Percentiles rank a stretch among this genome's conserved stretches.
Conservation (phyloP, 148 eudicot genomes). For the Chenopodium formosanum region DNA sequence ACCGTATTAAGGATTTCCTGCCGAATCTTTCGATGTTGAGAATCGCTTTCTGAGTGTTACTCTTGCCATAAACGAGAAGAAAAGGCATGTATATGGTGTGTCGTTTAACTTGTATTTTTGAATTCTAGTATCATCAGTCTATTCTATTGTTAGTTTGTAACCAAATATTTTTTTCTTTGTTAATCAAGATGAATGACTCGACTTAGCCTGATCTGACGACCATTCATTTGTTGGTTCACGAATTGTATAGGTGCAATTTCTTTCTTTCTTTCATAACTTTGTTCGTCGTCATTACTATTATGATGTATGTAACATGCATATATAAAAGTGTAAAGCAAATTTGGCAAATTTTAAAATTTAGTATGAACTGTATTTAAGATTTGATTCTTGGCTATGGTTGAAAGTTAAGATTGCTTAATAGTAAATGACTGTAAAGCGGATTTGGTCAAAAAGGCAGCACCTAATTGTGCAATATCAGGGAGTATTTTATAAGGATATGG, state of each 20-base stretch:
- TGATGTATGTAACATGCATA: not conserved
- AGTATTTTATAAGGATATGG: not conserved
- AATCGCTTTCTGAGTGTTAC: not conserved
- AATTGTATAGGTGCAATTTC: too few species aligned
- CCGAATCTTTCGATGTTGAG: not conserved
- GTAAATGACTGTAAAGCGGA: not conserved
- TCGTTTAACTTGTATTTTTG: not conserved
- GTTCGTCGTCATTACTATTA: not conserved
- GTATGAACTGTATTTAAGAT: not conserved
- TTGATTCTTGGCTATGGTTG: not conserved
- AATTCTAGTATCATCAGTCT: not conserved
- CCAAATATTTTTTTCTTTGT: not conserved
- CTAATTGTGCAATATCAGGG: conserved; percentile 5
- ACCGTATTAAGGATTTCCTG: not conserved
- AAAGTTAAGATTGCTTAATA: not conserved
- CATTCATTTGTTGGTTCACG: too few species aligned
- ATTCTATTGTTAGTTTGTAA: not conserved
- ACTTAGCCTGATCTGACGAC: too few species aligned
- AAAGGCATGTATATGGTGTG: not conserved
- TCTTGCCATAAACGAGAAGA: conserved; percentile 12
- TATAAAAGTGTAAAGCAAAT: not conserved
- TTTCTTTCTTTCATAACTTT: not conserved
- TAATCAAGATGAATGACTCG: not conserved
- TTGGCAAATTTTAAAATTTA: not conserved
- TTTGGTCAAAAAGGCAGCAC: not conserved